These are phyloP conservation scores for Fusarium algeriense DNA, from an alignment of 2,329 filamentous ascomycete genomes.

Conservation along the genomic window DNA sequence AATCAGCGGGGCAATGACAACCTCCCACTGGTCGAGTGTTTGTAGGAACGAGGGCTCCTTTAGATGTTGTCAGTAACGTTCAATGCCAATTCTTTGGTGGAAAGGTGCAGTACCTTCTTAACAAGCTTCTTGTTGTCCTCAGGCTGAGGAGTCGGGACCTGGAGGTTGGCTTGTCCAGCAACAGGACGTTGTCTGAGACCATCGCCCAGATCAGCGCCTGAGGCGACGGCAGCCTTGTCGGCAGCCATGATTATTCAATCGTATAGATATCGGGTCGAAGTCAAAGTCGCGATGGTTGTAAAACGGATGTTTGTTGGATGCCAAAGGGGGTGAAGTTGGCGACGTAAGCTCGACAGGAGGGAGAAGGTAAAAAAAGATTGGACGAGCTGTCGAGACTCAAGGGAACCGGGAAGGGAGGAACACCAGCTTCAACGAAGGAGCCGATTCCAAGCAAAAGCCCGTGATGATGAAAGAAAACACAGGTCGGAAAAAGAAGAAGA, in stretches of 20 bases:
- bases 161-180: constrained; percentile 53
- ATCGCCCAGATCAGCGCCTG: constrained; percentile 70
- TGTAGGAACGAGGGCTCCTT: constrained; percentile 70
- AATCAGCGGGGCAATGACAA: constrained; percentile 70
- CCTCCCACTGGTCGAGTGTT: constrained; percentile 73
- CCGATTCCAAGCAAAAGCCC: constrained; percentile 46
- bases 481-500: constrained; percentile 36
- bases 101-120: constrained; percentile 63
- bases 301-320: constrained; percentile 25
- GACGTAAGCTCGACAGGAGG: constrained; percentile 32
- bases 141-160: constrained; percentile 56
- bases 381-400: constrained; percentile 55
- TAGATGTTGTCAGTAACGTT: constrained; percentile 36
- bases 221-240: constrained; percentile 67
- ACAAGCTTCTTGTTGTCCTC: constrained; percentile 71
- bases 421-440: constrained; percentile 40
- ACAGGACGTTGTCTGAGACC: constrained; percentile 67
- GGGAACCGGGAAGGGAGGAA: constrained; percentile 40
- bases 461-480: constrained; percentile 24
- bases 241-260: constrained; percentile 62
- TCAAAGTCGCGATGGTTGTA: constrained; percentile 16
- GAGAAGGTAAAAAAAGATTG: constrained; percentile 46
- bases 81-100: neutral
- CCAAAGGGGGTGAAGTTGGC: constrained; percentile 39
- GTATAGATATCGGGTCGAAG: constrained; percentile 10